A percentile compares a stretch with the other conserved stretches of the same genome.
phyloP scores from a whole-genome alignment of 2,329 filamentous ascomycete genomes.

The Rasamsonia emersonii region DNA sequence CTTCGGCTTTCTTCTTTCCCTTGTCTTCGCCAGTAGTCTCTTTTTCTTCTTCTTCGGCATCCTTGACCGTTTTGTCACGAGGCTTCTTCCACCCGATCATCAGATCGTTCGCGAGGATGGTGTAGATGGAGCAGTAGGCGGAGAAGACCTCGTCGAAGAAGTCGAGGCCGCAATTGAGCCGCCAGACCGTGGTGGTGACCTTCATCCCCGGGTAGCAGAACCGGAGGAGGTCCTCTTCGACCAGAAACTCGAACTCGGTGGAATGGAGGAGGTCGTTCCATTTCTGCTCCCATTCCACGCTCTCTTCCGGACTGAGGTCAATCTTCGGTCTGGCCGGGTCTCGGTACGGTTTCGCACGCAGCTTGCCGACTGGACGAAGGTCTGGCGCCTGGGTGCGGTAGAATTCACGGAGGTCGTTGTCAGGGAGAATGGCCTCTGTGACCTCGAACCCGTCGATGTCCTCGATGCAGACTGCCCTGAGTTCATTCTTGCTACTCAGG shows the following conservation, averaged over 20 bases:
- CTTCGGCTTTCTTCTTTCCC: neutral
- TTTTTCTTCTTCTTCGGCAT: constrained; percentile 4
- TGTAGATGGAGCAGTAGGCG: constrained; percentile 55
- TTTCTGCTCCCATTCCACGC: constrained; percentile 16
- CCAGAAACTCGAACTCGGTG: constrained; percentile 48
- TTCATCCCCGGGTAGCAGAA: constrained; percentile 59
- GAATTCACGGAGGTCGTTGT: constrained; percentile 38
- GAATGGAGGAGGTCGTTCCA: constrained; percentile 10
- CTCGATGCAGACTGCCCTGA: constrained; percentile 36
- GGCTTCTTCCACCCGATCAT: constrained; percentile 60
- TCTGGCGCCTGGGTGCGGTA: constrained; percentile 36
- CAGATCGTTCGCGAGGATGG: constrained; percentile 58
- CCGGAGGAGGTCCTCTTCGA: constrained; percentile 55
- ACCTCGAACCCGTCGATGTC: constrained; percentile 56
- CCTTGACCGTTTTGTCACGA: constrained; percentile 12
- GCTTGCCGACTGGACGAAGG: constrained; percentile 45
- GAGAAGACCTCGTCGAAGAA: constrained; percentile 55
- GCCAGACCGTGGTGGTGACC: constrained; percentile 46
- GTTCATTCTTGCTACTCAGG: constrained; percentile 22
- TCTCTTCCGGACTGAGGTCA: constrained; percentile 29
- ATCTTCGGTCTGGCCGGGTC: constrained; percentile 32
- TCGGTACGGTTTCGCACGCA: constrained; percentile 44
- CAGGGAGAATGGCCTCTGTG: constrained; percentile 41
- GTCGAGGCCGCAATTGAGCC: constrained; percentile 51
- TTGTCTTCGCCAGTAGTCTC: neutral